Evolutionary conservation across 2,329 filamentous ascomycete species (phyloP).

Genomic region (Oidium heveae): DNA sequence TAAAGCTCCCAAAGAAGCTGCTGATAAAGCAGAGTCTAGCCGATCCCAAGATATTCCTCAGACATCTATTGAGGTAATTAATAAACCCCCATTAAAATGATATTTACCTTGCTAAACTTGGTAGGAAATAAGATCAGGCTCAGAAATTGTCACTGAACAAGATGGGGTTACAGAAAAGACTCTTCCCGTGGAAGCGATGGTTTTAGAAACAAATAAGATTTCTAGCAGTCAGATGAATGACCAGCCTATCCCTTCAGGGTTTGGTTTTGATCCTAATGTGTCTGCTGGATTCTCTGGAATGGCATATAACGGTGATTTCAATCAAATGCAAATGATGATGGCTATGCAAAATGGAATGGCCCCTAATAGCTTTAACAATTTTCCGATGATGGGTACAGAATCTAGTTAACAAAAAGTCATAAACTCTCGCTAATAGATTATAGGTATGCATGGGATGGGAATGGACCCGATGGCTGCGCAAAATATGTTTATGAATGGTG

Average conservation of each 20-base stretch:
- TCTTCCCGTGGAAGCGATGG: constrained; percentile 4
- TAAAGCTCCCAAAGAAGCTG: constrained; percentile 1
- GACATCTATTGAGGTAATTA: constrained; percentile 15
- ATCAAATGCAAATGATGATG: constrained; percentile 60
- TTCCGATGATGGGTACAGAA: constrained; percentile 69
- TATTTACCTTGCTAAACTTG: too few species aligned
- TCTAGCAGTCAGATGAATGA: constrained; percentile 4
- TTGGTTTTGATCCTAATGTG: constrained; percentile 18
- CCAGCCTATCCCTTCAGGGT: constrained; percentile 13
- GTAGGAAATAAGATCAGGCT: constrained; percentile 14
- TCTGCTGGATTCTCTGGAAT: constrained; percentile 18
- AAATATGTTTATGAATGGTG: constrained; percentile 56
- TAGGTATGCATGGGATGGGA: constrained; percentile 62
- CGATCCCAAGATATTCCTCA: constrained; percentile 15
- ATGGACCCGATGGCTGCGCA: constrained; percentile 64
- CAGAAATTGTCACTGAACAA: constrained; percentile 9
- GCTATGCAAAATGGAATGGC: constrained; percentile 45
- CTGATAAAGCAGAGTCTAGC: constrained; percentile 2
- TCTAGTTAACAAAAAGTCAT: background rate
- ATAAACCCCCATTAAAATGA: background rate
- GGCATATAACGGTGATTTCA: constrained; percentile 33
- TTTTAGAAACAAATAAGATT: constrained; percentile 4
- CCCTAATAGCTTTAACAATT: constrained; percentile 26
- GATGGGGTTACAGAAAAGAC: constrained; percentile 5
- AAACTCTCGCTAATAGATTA: background rate